Evolutionary conservation across 1,139 yeast species (phyloP), one percentile per base, ranked within the genome.

Genomic region (Saccharomyces hybrid): DNA sequence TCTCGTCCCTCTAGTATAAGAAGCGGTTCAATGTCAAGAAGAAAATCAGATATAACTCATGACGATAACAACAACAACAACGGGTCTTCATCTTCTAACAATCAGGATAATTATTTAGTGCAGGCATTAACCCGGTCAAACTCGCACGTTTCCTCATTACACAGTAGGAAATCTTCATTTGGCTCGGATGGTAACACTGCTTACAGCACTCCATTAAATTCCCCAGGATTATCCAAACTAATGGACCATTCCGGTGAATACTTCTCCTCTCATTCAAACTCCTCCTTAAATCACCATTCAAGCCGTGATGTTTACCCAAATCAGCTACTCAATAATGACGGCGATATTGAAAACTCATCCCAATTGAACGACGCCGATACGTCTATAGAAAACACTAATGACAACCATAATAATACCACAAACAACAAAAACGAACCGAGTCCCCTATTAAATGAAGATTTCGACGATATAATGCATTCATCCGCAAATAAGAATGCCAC

Each of bases 131-230:
- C 58, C 31, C 57, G 62, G 49, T 57, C 62, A 25, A 61, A 61
- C 48, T 62, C 65, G 4, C 58, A 58, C 27, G 60, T 61, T 6
- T 65, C 70, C 11, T 66, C 70, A 13, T 50, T 57, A 8, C 68
- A 62, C 54, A 66, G 67, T 52, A 62, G 70, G 49, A 67, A 65
- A 49, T 66, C 70, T 5, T 62, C 70, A 29, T 51, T 57, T 44
- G 61, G 62, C 8, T 62, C 68, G 6, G 59, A 60, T 29, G 63
- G 63, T 23, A 62, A 65, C 50, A 62, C 68, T 23, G 65, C 66
- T 19, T 66, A 64, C 50, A 62, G 62, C 47, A 67, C 72, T 3
- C 68, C 70, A 31, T 51, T 67, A 56, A 62, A 64, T 49, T 61
- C 71, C 41, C 70, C 73, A 13, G 67, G 68, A 9, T 52, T 61